Base-by-base conservation (phyloP, 208 protist genomes). In the Crithidia thermophila region DNA sequence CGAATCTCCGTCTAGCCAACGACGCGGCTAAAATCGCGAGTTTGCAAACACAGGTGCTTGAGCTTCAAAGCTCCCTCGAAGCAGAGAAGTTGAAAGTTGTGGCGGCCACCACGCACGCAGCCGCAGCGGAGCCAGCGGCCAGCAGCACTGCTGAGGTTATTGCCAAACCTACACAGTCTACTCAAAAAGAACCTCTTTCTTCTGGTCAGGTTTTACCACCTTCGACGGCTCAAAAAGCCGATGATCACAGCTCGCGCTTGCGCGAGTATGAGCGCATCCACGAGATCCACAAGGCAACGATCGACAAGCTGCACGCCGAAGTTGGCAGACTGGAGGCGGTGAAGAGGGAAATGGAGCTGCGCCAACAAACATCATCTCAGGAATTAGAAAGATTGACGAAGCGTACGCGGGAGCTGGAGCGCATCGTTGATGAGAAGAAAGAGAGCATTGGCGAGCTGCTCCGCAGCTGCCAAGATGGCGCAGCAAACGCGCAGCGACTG, bases 401-500 rank as follows among this genome's bases (percentile, higher is more conserved):
- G 0, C 64, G 61, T 30, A 53, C 66, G 16, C 63, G 42, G 8
- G 63, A 67, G 27, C 61, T 85, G 23, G 65, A 83, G 33, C 18
- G 14, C 3, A 23, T n/a, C 6, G 16, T 83, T 21, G 21, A 36
- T 10, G 66, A 81, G 28, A 72, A 84, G 21, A 85, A 78, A 4
- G 74, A 88, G 52, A 85, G 77, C 30, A 90, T 90, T 50, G 72
- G 77, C 0, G 81, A 91, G 42, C 64, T 92, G 4, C 81, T 95
- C 62, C 36, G 77, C 11, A 87, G 69, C 27, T 91, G 74, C 51
- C 79, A 88, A 50, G 78, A 79, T 0, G 50, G 62, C 25, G 69
- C 58, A 10, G 63, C 72, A 23, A 78, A 87, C 33, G 57, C 78
- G 16, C 73, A 83, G 61, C 57, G 66, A 27, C 73, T 91, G 20